Conservation (phyloP, 2,329 filamentous ascomycete species). For the Pyrenophora teres region DNA sequence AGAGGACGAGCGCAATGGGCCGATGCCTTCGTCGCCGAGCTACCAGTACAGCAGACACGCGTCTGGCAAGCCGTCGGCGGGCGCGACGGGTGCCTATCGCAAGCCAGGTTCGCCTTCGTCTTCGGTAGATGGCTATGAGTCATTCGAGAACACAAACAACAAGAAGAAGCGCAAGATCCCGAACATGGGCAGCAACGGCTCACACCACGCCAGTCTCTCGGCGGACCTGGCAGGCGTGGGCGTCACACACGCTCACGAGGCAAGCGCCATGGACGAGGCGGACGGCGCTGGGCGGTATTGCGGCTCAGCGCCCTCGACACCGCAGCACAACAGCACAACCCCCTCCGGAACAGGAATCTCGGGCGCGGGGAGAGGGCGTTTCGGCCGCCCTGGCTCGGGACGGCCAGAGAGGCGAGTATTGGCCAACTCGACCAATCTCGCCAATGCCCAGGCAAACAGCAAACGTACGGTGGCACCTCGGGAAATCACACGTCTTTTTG, state of each 20-base stretch:
- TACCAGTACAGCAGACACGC: slow-evolving; percentile 45
- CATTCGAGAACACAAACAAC: slow-evolving; percentile 97
- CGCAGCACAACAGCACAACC: slow-evolving; percentile 49
- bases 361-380: slow-evolving; percentile 81
- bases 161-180: slow-evolving; percentile 99
- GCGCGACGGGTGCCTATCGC: slow-evolving; percentile 40
- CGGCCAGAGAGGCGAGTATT: slow-evolving; percentile 52
- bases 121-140: slow-evolving; percentile 87
- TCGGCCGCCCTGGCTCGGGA: slow-evolving; percentile 63
- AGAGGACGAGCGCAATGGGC: slow-evolving; percentile 49
- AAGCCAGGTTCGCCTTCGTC: slow-evolving; percentile 65
- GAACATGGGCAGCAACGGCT: slow-evolving; percentile 73
- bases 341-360: slow-evolving; percentile 70
- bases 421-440: slow-evolving; percentile 48
- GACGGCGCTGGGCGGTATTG: slow-evolving; percentile 59
- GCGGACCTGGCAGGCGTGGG: slow-evolving; percentile 69
- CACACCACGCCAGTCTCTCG: slow-evolving; percentile 62
- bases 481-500: slow-evolving; percentile 27
- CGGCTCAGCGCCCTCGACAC: slow-evolving; percentile 59
- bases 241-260: slow-evolving; percentile 54
- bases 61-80: slow-evolving; percentile 29
- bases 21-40: slow-evolving; percentile 49
- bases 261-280: slow-evolving; percentile 52
- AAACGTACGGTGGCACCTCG: slow-evolving; percentile 45
- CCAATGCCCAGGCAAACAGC: slow-evolving; percentile 51